phyloP scores from a whole-genome alignment of 2,329 filamentous ascomycete species.

The Trichophyton schoenleinii region DNA sequence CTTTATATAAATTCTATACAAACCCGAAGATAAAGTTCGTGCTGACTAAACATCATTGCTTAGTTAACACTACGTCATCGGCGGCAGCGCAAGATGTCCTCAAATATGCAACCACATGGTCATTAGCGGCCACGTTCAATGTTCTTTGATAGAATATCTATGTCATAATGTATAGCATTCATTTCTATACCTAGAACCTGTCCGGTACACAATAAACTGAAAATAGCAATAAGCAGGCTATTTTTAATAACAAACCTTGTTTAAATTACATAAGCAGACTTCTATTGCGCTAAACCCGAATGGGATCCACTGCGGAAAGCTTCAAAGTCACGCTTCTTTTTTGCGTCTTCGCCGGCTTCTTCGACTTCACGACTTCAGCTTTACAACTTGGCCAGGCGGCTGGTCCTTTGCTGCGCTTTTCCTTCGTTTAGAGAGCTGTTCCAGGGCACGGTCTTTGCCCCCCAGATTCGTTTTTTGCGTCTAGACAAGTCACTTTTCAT shows the following conservation, averaged over 20 bases:
- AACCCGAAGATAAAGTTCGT: too few relatives aligned
- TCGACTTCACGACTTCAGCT: not conserved
- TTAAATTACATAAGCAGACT: not conserved
- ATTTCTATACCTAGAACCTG: not conserved
- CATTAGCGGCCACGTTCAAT: not conserved
- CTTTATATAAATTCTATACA: not conserved
- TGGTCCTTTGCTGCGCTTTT: not conserved
- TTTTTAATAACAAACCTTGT: not conserved
- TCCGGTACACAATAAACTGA: not conserved
- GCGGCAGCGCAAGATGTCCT: not conserved
- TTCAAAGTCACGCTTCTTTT: not conserved
- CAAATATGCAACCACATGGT: not conserved
- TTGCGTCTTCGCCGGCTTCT: not conserved
- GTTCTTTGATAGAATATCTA: not conserved
- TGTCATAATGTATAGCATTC: not conserved
- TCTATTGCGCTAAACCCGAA: not conserved
- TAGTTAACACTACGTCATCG: constrained; percentile 1
- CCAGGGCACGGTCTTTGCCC: not conserved
- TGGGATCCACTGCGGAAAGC: not conserved
- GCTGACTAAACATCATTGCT: not conserved
- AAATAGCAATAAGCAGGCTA: not conserved
- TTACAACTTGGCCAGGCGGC: not conserved
- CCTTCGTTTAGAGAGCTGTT: not conserved
- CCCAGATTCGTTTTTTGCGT: not conserved
- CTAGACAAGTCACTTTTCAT: not conserved